A percentile compares a stretch with the other conserved stretches of the same genome.
Conservation (phyloP, 371 early-diverging fungal species). For the Apophysomyces ossiformis region DNA sequence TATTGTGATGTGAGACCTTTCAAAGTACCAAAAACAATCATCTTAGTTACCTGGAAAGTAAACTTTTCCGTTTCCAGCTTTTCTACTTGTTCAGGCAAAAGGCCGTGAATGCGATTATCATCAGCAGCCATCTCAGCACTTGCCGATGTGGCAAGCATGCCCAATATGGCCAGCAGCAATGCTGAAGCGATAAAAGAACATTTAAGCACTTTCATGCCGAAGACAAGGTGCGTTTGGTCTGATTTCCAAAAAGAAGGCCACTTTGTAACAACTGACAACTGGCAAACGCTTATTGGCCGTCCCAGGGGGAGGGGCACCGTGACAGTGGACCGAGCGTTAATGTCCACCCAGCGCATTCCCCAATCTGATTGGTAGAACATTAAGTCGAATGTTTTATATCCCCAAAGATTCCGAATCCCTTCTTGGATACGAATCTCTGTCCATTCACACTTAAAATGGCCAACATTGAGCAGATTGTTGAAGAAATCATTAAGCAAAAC, state of each 20-base stretch:
- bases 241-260: too few relatives aligned
- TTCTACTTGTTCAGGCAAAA: constrained; percentile 38
- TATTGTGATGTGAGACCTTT: not conserved
- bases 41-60: constrained; percentile 37
- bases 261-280: too few relatives aligned
- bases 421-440: too few relatives aligned
- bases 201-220: constrained; percentile 12
- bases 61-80: constrained; percentile 42
- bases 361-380: too few relatives aligned
- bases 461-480: not conserved
- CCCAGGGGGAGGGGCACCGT: too few relatives aligned
- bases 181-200: not conserved
- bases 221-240: not conserved
- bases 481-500: not conserved
- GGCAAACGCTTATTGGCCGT: too few relatives aligned
- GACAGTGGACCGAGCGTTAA: too few relatives aligned
- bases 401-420: too few relatives aligned
- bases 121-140: constrained; percentile 17
- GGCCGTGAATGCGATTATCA: constrained; percentile 26
- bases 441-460: not conserved
- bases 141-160: not conserved
- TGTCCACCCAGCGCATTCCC: too few relatives aligned
- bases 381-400: too few relatives aligned
- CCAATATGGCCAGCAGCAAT: constrained; percentile 9
- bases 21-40: not conserved